Evolutionary conservation across 768 basidiomycete species (phyloP), one percentile per base, ranked within the genome.

Genomic region (Boletus tomentosulus): DNA sequence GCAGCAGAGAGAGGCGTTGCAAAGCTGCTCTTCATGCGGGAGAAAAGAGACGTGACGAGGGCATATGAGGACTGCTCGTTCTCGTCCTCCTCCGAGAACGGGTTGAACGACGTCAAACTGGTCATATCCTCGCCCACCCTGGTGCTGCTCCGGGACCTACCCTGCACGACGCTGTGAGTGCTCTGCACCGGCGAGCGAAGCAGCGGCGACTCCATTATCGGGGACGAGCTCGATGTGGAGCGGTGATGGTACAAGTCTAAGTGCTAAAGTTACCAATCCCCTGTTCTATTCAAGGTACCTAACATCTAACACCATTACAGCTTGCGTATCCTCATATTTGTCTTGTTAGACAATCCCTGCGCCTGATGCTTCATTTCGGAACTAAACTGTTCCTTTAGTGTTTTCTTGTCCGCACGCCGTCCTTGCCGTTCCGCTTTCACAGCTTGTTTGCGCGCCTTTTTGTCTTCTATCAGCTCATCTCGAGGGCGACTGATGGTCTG

Each of bases 1-100:
- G 71, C 72, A 11, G 83, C 79, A 2, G 83, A 74, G 31, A 87
- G 70, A 25, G 89, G 87, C 0, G 81, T 79, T 34, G 87, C 76
- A 19, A 92, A 78, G 6, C 87, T 86, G 62, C 80, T 92, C 75
- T 87, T 91, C 77, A 94, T 81, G 58, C 85, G 83, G 31, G 85
- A 89, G 51, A 93, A 79, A 27, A 94, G 74, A 22, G 87, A 89
- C 0, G 89, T 84, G 54, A 93, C 86, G 51, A 93, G 76, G 7
- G 89, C 85, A 67, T 91, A 92, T 15, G 89, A 92, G 8, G 89
- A 87, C 62, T 89, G 86, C 59, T 92, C 91, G 65, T 90, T 82
- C 70, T 93, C 92, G 66, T 93, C 91, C 67, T 94, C 92, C 65
- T 92, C 89, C n/a, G 88, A 84, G 74, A 92, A 94, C 6, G 90